Conservation (phyloP, 148 eudicot genomes). For the Vaccinium vitisidaea region DNA sequence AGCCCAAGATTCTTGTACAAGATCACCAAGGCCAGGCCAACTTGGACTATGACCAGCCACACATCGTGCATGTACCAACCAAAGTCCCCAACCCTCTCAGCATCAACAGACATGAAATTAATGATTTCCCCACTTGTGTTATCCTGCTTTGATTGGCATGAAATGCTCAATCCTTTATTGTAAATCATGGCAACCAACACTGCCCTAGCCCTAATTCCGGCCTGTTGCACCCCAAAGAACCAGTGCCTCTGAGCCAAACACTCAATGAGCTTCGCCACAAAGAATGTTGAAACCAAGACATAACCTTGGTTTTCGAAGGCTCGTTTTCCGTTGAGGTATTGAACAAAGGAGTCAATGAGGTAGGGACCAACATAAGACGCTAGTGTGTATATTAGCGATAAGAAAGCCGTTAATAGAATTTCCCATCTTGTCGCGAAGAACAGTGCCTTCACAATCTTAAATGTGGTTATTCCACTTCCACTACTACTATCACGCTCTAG, state of each 20-base stretch:
- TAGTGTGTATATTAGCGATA: constrained; percentile 33
- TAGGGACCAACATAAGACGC: constrained; percentile 52
- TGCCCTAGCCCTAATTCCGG: constrained; percentile 47
- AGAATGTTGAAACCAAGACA: constrained; percentile 38
- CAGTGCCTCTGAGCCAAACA: constrained; percentile 49
- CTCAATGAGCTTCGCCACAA: constrained; percentile 49
- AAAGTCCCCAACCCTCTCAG: constrained; percentile 44
- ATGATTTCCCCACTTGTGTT: constrained; percentile 59
- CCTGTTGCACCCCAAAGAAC: constrained; percentile 39
- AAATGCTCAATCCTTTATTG: constrained; percentile 47
- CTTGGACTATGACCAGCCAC: constrained; percentile 50
- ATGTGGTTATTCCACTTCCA: constrained; percentile 33
- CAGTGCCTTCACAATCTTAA: constrained; percentile 47
- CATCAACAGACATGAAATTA: constrained; percentile 60
- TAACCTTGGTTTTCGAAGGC: constrained; percentile 38
- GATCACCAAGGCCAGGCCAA: constrained; percentile 40
- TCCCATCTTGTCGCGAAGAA: constrained; percentile 36
- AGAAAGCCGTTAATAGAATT: constrained; percentile 33
- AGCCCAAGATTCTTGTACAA: constrained; percentile 49
- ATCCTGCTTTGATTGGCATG: constrained; percentile 53
- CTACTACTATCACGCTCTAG: constrained; percentile 32
- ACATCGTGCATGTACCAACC: constrained; percentile 57
- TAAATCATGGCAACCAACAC: constrained; percentile 51
- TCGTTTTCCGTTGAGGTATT: constrained; percentile 50
- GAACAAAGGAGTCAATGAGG: constrained; percentile 52